Base-by-base conservation (phyloP, 192 early-diverging fungal genomes). In the Rhizophlyctis rosea region DNA sequence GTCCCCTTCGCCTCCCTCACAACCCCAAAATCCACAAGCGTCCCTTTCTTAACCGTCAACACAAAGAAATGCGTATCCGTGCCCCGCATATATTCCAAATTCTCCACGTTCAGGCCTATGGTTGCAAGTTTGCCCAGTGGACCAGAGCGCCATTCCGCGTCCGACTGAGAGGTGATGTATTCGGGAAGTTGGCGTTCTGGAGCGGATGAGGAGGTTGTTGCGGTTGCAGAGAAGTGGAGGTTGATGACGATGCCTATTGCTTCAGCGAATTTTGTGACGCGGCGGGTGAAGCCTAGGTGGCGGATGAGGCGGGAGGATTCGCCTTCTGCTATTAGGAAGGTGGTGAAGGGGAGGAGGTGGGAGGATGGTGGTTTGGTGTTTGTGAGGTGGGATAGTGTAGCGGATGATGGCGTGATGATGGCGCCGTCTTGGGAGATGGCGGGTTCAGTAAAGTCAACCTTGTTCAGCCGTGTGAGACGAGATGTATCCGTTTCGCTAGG, bases 161-260 rank as follows among this genome's bases (percentile, higher is more conserved):
- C 47, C 3, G 48, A 23, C 18, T 73, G 44, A 0, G 54, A 44
- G 3, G 67, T 35, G 3, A 75, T 64, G 31, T 70, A 72, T 59
- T 79, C 77, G 3, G 61, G 39, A 18, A 75, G 39, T 29, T 50
- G 50, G 18, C 59, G 64, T 54, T 78, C 76, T 21, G 69, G 61
- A 11, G 60, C 32, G 23, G 48, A 33, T 23, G 48, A 56, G 16
- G 55, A 32, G 31, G 64, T 54, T 0, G 27, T 31, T 1, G 33
- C 65, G n/a, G 33, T 50, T 1, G 66, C 67, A 23, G 69, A 65
- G 50, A 79, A 72, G 21, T 68, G 58, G 61, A 79, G 47, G 65
- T 79, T 79, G 50, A 73, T 68, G 32, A 79, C 73, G 27, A 79
- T 63, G 2, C 77, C 77, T 59, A 79, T 79, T 28, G 74, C 74